A percentile compares a stretch with the other conserved stretches of the same genome.
Conservation (phyloP, 2,329 filamentous ascomycete species). For the Phyllosticta paracitricarpa region DNA sequence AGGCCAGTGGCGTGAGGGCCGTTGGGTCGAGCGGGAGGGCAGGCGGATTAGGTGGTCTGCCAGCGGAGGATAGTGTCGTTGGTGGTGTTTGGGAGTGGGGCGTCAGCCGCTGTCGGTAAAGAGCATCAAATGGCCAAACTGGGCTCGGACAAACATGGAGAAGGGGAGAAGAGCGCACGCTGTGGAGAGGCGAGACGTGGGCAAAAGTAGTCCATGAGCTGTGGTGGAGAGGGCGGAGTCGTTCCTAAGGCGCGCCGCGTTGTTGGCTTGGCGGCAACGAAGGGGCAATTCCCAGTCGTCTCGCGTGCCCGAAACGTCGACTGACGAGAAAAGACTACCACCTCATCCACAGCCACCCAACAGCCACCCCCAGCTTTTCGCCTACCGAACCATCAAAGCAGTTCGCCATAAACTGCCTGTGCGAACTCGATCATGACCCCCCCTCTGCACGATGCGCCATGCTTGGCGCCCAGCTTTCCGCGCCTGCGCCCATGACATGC, state of each 20-base stretch:
- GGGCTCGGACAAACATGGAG: conserved; percentile 3
- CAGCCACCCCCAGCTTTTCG: not conserved
- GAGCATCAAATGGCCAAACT: conserved; percentile 1
- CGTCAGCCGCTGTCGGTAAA: conserved; percentile 9
- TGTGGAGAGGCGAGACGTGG: not conserved
- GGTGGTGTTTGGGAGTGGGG: not conserved
- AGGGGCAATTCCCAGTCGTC: not conserved
- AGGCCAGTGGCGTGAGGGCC: not conserved
- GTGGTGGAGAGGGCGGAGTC: not conserved
- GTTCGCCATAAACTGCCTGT: not conserved
- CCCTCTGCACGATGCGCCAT: not conserved
- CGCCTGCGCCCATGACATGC: not conserved
- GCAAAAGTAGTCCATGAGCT: not conserved
- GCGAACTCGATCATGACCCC: not conserved
- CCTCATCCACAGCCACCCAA: not conserved
- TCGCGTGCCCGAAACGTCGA: not conserved
- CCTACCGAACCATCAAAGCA: not conserved
- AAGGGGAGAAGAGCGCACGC: not conserved
- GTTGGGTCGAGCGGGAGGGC: not conserved
- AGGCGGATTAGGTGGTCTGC: not conserved
- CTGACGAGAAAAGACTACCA: not conserved
- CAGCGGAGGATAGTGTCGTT: not conserved
- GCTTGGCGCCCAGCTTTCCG: conserved; percentile 7
- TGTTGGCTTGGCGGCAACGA: not conserved
- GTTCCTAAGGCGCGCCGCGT: not conserved